Evolutionary conservation across 139 green algal species (phyloP).

Genomic region (Gonium pectorale): DNA sequence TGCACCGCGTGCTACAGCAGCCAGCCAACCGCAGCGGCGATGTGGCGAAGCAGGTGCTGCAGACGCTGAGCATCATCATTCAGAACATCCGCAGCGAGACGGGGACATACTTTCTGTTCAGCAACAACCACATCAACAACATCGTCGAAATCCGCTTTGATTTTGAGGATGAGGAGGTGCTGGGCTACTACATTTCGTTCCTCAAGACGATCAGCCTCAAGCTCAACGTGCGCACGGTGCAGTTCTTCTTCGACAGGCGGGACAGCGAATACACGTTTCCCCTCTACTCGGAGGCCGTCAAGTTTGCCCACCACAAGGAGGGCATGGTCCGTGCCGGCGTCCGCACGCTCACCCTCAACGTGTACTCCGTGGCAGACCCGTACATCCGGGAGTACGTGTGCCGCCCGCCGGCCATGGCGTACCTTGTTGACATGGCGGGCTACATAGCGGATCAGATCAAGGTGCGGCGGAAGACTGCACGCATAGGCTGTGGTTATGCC

Average conservation of each 20-base stretch:
- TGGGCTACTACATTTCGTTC: constrained; percentile 98
- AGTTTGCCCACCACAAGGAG: constrained; percentile 93
- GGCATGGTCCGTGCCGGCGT: constrained; percentile 97
- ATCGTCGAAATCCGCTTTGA: constrained; percentile 92
- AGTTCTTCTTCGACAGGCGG: constrained; percentile 90
- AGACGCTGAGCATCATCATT: constrained; percentile 96
- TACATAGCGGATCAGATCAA: constrained; percentile 83
- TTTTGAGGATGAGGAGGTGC: constrained; percentile 97
- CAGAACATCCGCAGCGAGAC: constrained; percentile 94
- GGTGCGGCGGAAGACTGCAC: too few relatives aligned
- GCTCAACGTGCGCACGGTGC: constrained; percentile 89
- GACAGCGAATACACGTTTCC: constrained; percentile 74
- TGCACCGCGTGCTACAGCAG: constrained; percentile 88
- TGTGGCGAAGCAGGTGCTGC: constrained; percentile 76
- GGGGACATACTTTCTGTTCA: constrained; percentile 96
- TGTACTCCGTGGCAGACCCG: constrained; percentile 88
- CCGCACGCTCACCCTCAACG: constrained; percentile 94
- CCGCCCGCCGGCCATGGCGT: constrained; percentile 61
- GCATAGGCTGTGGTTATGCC: neutral
- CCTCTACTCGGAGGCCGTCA: constrained; percentile 92
- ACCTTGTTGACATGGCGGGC: constrained; percentile 75
- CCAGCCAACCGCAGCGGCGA: constrained; percentile 79
- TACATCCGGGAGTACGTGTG: constrained; percentile 80
- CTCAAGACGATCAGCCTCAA: constrained; percentile 96
- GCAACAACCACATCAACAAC: constrained; percentile 97